phyloP scores from a whole-genome alignment of 805 yeast species.

The Yamadazyma phyllophila region DNA sequence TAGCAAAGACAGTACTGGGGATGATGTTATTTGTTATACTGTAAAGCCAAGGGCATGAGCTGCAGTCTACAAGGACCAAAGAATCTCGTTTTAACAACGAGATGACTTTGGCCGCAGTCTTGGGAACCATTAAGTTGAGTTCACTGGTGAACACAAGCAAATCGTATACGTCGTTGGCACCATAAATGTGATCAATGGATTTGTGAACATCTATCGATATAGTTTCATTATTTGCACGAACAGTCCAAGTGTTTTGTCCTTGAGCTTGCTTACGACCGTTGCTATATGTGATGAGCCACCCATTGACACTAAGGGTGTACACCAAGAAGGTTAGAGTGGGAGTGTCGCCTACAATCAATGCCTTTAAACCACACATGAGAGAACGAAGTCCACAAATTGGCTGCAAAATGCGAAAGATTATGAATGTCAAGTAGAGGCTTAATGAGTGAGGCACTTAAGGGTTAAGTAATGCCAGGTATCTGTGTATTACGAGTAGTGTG shows the following conservation, averaged over 20 bases:
- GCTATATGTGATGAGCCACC: conserved; percentile 14
- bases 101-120: conserved; percentile 3
- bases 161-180: conserved; percentile 6
- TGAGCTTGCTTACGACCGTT: conserved; percentile 1
- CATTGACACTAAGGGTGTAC: conserved; percentile 12
- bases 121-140: conserved; percentile 2
- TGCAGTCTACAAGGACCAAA: conserved; percentile 15
- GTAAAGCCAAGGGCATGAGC: conserved; percentile 16
- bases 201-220: neutral
- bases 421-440: too few relatives aligned
- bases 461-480: too few relatives aligned
- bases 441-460: too few relatives aligned
- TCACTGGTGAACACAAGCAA: conserved; percentile 12
- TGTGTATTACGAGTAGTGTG: too few relatives aligned
- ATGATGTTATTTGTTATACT: conserved; percentile 8
- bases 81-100: conserved; percentile 7
- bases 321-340: conserved; percentile 15
- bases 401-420: conserved; percentile 6
- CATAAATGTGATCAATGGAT: conserved; percentile 3
- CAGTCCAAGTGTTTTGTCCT: neutral
- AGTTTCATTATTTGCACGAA: neutral
- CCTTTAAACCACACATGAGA: conserved; percentile 2
- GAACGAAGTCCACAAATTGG: conserved; percentile 1
- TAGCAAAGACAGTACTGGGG: conserved; percentile 13
- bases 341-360: conserved; percentile 19